Conservation (phyloP, 208 protist genomes). For the Jaenimonas drosophilae region DNA sequence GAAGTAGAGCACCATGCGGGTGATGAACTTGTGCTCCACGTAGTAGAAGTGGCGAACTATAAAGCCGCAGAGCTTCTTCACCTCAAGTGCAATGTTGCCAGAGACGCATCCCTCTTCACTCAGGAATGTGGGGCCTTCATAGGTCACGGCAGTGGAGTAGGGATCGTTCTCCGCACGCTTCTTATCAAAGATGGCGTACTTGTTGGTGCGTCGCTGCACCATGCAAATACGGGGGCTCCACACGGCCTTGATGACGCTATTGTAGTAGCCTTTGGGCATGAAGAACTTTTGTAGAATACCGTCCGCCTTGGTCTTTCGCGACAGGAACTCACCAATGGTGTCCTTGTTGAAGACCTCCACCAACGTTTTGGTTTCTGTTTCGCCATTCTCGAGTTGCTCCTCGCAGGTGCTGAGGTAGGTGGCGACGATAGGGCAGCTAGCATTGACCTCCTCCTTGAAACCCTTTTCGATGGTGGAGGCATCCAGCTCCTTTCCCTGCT, state of each 20-base stretch:
- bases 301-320: slow-evolving; percentile 68
- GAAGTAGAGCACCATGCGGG: slow-evolving; percentile 88
- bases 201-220: slow-evolving; percentile 80
- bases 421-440: slow-evolving; percentile 56
- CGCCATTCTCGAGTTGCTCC: slow-evolving; percentile 28
- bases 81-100: slow-evolving; percentile 52
- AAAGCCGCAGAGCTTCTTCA: slow-evolving; percentile 71
- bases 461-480: slow-evolving; percentile 65
- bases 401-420: slow-evolving; percentile 58
- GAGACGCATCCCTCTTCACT: slow-evolving; percentile 70
- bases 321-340: slow-evolving; percentile 57
- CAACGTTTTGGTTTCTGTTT: slow-evolving; percentile 37
- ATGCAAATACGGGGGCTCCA: slow-evolving; percentile 83
- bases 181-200: slow-evolving; percentile 52
- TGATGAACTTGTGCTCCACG: slow-evolving; percentile 88
- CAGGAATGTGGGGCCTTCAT: slow-evolving; percentile 75
- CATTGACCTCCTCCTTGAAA: slow-evolving; percentile 31
- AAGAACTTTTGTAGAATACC: slow-evolving; percentile 85
- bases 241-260: slow-evolving; percentile 76
- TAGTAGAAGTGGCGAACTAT: slow-evolving; percentile 86
- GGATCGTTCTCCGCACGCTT: slow-evolving; percentile 59
- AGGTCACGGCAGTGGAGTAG: slow-evolving; percentile 68
- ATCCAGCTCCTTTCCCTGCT: slow-evolving; percentile 82
- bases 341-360: slow-evolving; percentile 85
- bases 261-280: slow-evolving; percentile 74